Base-by-base conservation (phyloP, 352 stramenopile genomes). In the Lagenidium giganteum region DNA sequence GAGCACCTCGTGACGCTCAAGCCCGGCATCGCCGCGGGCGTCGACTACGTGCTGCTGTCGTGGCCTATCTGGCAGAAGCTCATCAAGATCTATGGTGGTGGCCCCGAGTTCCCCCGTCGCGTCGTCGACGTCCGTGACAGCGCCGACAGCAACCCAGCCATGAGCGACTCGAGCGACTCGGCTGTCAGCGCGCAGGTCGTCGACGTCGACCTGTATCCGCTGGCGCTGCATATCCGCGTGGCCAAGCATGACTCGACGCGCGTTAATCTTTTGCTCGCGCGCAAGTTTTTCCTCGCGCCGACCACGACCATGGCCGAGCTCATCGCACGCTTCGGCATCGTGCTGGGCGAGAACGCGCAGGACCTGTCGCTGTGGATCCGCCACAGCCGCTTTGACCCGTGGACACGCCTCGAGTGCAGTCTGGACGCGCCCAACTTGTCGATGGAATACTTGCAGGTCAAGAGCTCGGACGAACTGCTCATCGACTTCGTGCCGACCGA, bases 311-410 rank as follows among this genome's bases (percentile, higher is more conserved):
- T 87, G 7, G 78, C 73, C 21, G 62, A 81, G n/a, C 55, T 90
- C 35, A 47, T 86, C 8, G 36, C 68, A 41, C 70, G 72, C 0
- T 49, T 90, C 21, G 74, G 77, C 0, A 51, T 87, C 2, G 57
- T 72, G 22, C 62, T 67, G 13, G 70, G 63, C 8, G 54, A 75
- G 8, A 90, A 85, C 28, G 53, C 67, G 0, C 57, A 61, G 29
- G 71, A 83, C 29, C 61, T 87, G 2, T 64, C 72, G 18, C 48
- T 90, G 8, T 90, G 77, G 77, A 41, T 84, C 32, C 72, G 77
- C 18, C 69, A 70, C 5, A 54, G 64, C n/a, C 65, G 67, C 18
- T 62, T 69, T 28, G 67, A 84, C 31, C 56, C 70, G 3, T 90
- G 77, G 77, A 51, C 57, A 14, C 67, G 67, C 1, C 61, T 90